These are phyloP conservation scores for Phaeophleospora eucalypticola DNA, from an alignment of 2,329 filamentous ascomycete genomes.

Conservation along the genomic window DNA sequence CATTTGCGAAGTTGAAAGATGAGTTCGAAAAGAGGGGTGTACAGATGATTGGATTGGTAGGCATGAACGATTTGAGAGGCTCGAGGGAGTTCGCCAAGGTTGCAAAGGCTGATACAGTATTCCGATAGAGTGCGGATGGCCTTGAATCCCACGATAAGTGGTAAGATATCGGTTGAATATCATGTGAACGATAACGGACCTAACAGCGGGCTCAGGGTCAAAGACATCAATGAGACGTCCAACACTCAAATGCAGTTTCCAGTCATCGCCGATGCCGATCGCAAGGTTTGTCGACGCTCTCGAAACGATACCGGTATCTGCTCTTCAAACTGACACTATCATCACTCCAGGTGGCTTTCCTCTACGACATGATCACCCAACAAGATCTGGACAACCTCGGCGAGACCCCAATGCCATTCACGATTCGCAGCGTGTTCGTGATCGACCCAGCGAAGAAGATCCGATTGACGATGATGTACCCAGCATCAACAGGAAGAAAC, in stretches of 20 bases:
- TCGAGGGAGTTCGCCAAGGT: too few species aligned
- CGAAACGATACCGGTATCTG: too few species aligned
- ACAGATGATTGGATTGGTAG: slow-evolving; percentile 79
- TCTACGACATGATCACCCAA: slow-evolving; percentile 46
- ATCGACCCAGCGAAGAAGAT: slow-evolving; percentile 94
- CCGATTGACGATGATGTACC: slow-evolving; percentile 87
- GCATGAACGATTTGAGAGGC: slow-evolving; percentile 13
- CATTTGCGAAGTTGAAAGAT: slow-evolving; percentile 81
- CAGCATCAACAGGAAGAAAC: slow-evolving; percentile 74
- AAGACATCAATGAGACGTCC: slow-evolving; percentile 58
- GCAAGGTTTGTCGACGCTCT: slow-evolving; percentile 34
- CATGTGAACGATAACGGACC: too few species aligned
- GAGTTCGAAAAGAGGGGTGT: slow-evolving; percentile 84
- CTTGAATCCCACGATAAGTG: too few species aligned
- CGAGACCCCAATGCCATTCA: slow-evolving; percentile 66
- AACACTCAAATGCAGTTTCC: slow-evolving; percentile 46
- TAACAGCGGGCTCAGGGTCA: too few species aligned
- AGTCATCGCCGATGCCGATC: slow-evolving; percentile 49
- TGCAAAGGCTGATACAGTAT: not conserved
- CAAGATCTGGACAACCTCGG: slow-evolving; percentile 35
- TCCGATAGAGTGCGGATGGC: too few species aligned
- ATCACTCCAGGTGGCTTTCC: slow-evolving; percentile 43
- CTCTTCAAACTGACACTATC: too few species aligned
- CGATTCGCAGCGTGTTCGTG: slow-evolving; percentile 90
- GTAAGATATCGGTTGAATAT: too few species aligned